Evolutionary conservation across 768 basidiomycete genomes (phyloP).

Genomic region (Lactifluus pinguis): DNA sequence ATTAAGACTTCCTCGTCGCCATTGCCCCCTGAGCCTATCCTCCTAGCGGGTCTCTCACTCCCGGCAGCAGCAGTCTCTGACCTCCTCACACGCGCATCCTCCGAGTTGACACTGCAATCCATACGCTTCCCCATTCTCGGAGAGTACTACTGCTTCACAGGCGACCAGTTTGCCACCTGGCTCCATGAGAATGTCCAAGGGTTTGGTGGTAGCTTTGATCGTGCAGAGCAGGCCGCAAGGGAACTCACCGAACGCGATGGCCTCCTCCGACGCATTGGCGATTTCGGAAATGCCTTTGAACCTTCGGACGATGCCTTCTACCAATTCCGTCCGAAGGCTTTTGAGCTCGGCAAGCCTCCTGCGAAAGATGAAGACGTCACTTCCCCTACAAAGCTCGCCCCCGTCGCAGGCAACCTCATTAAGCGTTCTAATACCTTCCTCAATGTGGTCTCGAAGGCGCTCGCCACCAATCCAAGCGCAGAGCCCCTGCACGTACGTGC

Average conservation of each 20-base stretch:
- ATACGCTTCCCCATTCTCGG: conserved; percentile 73
- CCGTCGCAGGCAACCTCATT: conserved; percentile 46
- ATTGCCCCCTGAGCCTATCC: conserved; percentile 43
- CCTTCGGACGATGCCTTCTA: conserved; percentile 71
- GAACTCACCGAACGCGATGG: conserved; percentile 47
- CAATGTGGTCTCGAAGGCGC: conserved; percentile 63
- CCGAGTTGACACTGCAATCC: conserved; percentile 59
- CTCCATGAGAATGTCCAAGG: conserved; percentile 67
- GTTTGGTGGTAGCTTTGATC: conserved; percentile 68
- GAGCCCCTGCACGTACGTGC: conserved; percentile 66
- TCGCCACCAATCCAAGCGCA: conserved; percentile 36
- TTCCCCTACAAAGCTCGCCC: conserved; percentile 28
- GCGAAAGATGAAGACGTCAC: conserved; percentile 24
- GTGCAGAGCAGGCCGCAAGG: conserved; percentile 61
- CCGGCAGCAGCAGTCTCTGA: conserved; percentile 55
- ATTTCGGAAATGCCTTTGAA: conserved; percentile 76
- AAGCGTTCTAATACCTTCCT: conserved; percentile 65
- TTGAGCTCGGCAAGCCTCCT: conserved; percentile 38
- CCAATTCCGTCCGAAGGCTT: conserved; percentile 78
- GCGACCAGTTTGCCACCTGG: conserved; percentile 86
- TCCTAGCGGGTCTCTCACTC: conserved; percentile 69
- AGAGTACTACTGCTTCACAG: conserved; percentile 80
- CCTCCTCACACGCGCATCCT: conserved; percentile 61
- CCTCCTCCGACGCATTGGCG: conserved; percentile 65
- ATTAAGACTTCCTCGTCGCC: conserved; percentile 30